phyloP scores from a whole-genome alignment of 805 yeast genomes.

The Zygosaccharomyces bailii region DNA sequence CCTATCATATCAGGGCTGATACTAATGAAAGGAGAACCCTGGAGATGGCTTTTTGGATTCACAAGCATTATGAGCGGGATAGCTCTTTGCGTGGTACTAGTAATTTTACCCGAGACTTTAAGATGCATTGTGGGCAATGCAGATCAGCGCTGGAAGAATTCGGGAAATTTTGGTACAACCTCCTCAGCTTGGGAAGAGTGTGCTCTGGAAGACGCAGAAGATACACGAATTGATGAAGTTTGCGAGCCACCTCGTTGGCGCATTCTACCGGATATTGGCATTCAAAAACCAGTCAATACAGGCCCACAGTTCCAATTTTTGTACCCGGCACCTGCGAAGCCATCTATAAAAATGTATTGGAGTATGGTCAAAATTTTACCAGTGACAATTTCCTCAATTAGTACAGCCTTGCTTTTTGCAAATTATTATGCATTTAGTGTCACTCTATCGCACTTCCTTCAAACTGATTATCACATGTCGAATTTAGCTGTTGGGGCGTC shows the following conservation, averaged over 20 bases:
- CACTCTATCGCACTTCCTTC: constrained; percentile 43
- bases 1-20: constrained; percentile 84
- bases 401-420: constrained; percentile 51
- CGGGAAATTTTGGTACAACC: constrained; percentile 2
- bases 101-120: constrained; percentile 76
- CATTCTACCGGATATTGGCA: constrained; percentile 25
- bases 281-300: constrained; percentile 28
- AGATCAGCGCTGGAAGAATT: constrained; percentile 34
- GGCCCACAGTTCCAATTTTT: constrained; percentile 22
- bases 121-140: constrained; percentile 58
- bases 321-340: constrained; percentile 47
- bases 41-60: constrained; percentile 83
- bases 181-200: not conserved
- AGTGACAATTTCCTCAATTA: constrained; percentile 43
- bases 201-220: constrained; percentile 10
- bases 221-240: constrained; percentile 15
- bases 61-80: constrained; percentile 63
- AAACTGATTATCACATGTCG: constrained; percentile 38
- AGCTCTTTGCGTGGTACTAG: constrained; percentile 48
- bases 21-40: constrained; percentile 62
- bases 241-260: constrained; percentile 14
- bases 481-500: constrained; percentile 42
- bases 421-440: constrained; percentile 53
- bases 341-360: constrained; percentile 39
- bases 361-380: constrained; percentile 42